phyloP scores from a whole-genome alignment of 1,284 basidiomycete genomes.

The Pterulicium gracile region DNA sequence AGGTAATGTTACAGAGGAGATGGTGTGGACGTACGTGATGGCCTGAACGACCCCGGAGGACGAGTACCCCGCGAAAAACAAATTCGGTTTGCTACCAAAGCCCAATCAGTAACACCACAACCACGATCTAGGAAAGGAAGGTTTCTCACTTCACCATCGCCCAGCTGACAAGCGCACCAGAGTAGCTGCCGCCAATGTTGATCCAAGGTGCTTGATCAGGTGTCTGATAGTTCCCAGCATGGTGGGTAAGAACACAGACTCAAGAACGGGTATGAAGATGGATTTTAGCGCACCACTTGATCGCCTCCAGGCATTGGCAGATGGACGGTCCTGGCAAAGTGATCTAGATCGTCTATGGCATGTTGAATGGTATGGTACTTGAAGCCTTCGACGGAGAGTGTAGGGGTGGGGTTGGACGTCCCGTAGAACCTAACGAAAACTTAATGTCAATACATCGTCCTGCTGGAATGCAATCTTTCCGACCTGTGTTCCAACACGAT shows the following conservation, averaged over 20 bases:
- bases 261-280: neutral
- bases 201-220: conserved; percentile 30
- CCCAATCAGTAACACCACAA: conserved; percentile 1
- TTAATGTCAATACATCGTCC: neutral
- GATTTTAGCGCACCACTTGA: neutral
- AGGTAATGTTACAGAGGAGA: neutral
- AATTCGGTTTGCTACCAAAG: conserved; percentile 27
- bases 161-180: conserved; percentile 40
- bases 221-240: neutral
- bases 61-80: conserved; percentile 42
- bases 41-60: conserved; percentile 46
- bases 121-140: neutral
- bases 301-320: conserved; percentile 59
- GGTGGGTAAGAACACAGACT: too few relatives aligned
- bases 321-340: conserved; percentile 56
- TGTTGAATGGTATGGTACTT: conserved; percentile 57
- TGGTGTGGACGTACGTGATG: conserved; percentile 23
- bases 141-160: conserved; percentile 35
- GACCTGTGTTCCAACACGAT: conserved; percentile 38
- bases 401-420: conserved; percentile 40
- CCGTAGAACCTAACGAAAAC: conserved; percentile 33
- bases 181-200: conserved; percentile 39
- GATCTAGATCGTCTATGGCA: conserved; percentile 59
- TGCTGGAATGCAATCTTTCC: neutral
- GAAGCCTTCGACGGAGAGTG: conserved; percentile 50